Base-by-base conservation (phyloP, 495 filamentous ascomycete genomes). In the Talaromyces adpressus region DNA sequence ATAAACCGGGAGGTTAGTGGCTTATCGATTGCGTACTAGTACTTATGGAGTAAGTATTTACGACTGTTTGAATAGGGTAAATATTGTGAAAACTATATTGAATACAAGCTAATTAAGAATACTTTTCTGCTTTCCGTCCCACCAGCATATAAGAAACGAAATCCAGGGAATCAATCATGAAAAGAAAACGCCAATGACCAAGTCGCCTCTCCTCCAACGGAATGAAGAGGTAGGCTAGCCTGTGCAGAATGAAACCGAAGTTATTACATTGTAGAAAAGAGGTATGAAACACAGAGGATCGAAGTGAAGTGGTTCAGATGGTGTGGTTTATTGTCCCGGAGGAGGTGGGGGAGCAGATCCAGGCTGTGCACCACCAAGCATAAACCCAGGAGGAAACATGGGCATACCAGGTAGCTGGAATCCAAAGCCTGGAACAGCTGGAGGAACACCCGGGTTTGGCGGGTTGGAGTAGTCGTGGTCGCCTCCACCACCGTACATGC, bases 391-490 rank as follows among this genome's bases (percentile, higher is more conserved):
- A 52, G 86, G 86, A 20, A 89, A 84, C 71, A 88, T 85, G 34
- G 86, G 86, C 82, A 91, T 90, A 9, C 87, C 86, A 65, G 45
- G 84, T 77, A 68, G 89, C 70, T 67, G 87, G 70, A 93, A 89
- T 3, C 85, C 87, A 63, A 88, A 88, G 7, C 81, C 79, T 36
- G 86, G 86, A n/a, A 88, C 82, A 20, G 84, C 78, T 25, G 86
- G 86, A 8, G 84, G 77, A 39, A 85, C 83, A 61, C 82, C 84
- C 22, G 83, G 79, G 49, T 80, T 79, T 49, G 82, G 83, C 53
- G 75, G 70, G 62, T 75, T 79, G 41, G 74, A 67, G 49, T 81
- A 76, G 18, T 82, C 69, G 66, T 72, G 68, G 59, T 73, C 72
- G 29, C 63, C 61, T 14, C 25, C 57, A 18, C 62, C 61, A 8